A percentile compares a stretch with the other conserved stretches of the same genome.
Conservation (phyloP, 2,329 filamentous ascomycete species). For the Moelleriella libera region DNA sequence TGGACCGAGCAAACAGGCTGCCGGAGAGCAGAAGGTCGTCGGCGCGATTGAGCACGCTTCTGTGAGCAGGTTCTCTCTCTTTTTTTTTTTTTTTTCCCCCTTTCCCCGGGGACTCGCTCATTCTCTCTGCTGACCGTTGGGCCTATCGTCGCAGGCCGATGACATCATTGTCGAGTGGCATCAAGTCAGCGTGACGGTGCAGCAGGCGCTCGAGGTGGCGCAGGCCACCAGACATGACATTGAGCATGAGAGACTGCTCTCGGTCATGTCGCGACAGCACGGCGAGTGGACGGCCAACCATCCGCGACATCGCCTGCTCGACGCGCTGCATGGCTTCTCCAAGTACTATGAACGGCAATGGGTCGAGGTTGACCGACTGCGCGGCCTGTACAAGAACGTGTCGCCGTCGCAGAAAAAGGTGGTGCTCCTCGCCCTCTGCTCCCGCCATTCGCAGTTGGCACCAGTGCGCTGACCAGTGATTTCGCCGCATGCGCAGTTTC, state of each 20-base stretch:
- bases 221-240: constrained; percentile 12
- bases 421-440: constrained; percentile 4
- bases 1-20: background rate
- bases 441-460: background rate
- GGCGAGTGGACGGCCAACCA: constrained; percentile 21
- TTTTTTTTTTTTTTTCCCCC: no score
- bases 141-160: background rate
- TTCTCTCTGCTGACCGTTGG: background rate
- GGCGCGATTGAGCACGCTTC: background rate
- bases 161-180: constrained; percentile 11
- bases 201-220: constrained; percentile 8
- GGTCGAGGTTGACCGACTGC: constrained; percentile 20
- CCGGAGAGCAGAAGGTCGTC: background rate
- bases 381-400: constrained; percentile 20
- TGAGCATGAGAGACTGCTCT: constrained; percentile 16
- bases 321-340: constrained; percentile 22
- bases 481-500: constrained; percentile 17
- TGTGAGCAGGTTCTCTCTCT: background rate
- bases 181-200: constrained; percentile 12
- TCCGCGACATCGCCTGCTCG: constrained; percentile 22
- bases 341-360: constrained; percentile 19
- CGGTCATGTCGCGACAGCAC: constrained; percentile 12
- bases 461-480: background rate
- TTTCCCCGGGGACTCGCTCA: background rate
- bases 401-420: constrained; percentile 17